phyloP scores from a whole-genome alignment of 176 grass and related monocot genomes.

The Olyra latifolia region DNA sequence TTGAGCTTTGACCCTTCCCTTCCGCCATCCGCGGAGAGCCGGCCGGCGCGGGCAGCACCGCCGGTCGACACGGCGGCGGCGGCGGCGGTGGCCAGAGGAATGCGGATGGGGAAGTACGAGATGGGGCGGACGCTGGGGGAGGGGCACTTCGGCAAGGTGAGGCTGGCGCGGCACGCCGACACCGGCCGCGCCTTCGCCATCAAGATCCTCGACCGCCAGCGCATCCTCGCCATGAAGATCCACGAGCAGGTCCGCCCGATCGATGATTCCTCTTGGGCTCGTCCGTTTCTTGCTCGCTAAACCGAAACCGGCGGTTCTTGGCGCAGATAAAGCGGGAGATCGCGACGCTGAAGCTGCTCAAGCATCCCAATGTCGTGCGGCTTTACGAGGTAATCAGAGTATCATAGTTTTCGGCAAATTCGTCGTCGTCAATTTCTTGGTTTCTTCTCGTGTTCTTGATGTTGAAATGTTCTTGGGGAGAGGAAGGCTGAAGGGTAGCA shows the following conservation, averaged over 20 bases:
- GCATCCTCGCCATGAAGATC: slow-evolving; percentile 75
- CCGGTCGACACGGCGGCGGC: neutral
- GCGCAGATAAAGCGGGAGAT: slow-evolving; percentile 82
- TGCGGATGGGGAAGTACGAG: slow-evolving; percentile 81
- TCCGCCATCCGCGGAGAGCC: neutral
- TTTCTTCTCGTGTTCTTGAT: neutral
- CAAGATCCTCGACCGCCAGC: slow-evolving; percentile 92
- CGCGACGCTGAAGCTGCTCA: slow-evolving; percentile 74
- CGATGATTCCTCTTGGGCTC: neutral
- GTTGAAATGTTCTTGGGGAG: neutral
- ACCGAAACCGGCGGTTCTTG: neutral
- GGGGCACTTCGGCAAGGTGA: slow-evolving; percentile 87
- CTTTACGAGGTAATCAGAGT: slow-evolving; percentile 50
- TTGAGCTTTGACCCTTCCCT: no score
- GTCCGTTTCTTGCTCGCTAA: neutral
- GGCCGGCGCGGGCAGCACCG: neutral
- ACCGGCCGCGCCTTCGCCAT: slow-evolving; percentile 77
- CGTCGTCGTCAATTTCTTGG: neutral
- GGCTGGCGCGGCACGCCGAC: slow-evolving; percentile 57
- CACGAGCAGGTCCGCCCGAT: slow-evolving; percentile 59
- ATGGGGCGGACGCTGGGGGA: slow-evolving; percentile 79
- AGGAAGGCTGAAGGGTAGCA: neutral
- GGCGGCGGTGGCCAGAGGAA: slow-evolving; percentile 20
- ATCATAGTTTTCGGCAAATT: neutral
- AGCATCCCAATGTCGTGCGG: slow-evolving; percentile 77